Conservation (phyloP, 495 filamentous ascomycete species). For the Glutinoglossum americanum region DNA sequence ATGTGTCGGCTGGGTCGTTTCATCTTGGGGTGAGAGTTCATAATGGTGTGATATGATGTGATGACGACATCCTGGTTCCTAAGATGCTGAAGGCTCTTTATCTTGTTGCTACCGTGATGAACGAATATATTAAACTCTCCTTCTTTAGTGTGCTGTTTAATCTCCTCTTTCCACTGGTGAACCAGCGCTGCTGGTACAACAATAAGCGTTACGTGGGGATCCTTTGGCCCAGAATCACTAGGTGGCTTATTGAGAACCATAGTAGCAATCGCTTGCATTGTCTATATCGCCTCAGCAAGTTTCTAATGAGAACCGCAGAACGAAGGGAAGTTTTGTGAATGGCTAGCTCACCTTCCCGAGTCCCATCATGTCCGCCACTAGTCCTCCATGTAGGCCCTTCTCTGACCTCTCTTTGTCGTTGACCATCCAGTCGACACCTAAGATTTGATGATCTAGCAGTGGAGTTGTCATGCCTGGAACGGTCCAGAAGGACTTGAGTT, state of each 20-base stretch:
- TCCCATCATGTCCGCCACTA: slow-evolving; percentile 17
- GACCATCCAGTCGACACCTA: slow-evolving; percentile 5
- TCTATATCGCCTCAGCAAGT: slow-evolving; percentile 15
- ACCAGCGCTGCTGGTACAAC: not conserved
- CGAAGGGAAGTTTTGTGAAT: not conserved
- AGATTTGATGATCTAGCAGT: slow-evolving; percentile 3
- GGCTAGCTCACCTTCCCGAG: not conserved
- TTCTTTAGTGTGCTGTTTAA: not conserved
- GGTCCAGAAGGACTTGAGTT: slow-evolving; percentile 1
- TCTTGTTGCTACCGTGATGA: slow-evolving; percentile 45
- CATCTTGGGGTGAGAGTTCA: not conserved
- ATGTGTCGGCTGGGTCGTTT: not conserved
- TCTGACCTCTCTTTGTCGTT: not conserved
- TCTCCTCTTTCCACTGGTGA: not conserved
- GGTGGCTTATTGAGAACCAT: slow-evolving; percentile 2
- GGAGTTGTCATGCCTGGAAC: slow-evolving; percentile 6
- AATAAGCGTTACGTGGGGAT: not conserved
- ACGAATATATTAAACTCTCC: slow-evolving; percentile 26
- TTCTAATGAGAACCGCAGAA: not conserved
- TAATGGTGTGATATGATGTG: slow-evolving; percentile 47
- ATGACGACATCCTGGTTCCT: slow-evolving; percentile 50
- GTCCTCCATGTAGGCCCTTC: slow-evolving; percentile 32
- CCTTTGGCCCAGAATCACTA: not conserved
- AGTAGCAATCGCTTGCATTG: slow-evolving; percentile 1
- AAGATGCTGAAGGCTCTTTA: slow-evolving; percentile 30